A percentile compares a stretch with the other conserved stretches of the same genome.
Conservation (phyloP, 306 rosid genomes). For the Casuarina equisetifolia region DNA sequence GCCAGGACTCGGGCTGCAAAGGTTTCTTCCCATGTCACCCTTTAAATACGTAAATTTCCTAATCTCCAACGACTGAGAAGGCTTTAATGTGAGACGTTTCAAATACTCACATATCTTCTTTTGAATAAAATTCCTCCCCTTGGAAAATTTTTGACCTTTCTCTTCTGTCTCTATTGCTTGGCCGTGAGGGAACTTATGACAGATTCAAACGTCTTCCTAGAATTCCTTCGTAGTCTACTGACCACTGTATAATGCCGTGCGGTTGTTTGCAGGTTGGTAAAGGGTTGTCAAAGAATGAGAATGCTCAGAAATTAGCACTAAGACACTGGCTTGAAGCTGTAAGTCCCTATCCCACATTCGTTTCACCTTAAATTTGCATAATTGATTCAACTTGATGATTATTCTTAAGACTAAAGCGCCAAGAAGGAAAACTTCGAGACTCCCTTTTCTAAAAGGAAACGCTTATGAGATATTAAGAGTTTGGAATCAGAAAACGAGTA, state of each 20-base stretch:
- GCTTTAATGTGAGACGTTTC: slow-evolving; percentile 6
- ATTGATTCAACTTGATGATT: too few species aligned
- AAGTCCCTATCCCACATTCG: slow-evolving; percentile 34
- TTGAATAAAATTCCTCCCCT: background rate
- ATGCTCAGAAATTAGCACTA: slow-evolving; percentile 71
- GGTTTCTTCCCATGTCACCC: slow-evolving; percentile 38
- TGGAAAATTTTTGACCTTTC: slow-evolving; percentile 9
- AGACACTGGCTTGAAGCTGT: slow-evolving; percentile 97
- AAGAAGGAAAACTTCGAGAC: too few species aligned
- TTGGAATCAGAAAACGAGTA: too few species aligned
- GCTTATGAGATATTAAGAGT: too few species aligned
- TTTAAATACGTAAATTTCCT: slow-evolving; percentile 14
- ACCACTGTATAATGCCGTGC: background rate
- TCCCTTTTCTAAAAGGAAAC: too few species aligned
- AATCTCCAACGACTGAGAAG: background rate
- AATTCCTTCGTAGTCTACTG: background rate
- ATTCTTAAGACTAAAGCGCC: too few species aligned
- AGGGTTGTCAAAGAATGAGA: slow-evolving; percentile 79
- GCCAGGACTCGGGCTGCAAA: slow-evolving; percentile 82
- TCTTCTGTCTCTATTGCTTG: slow-evolving; percentile 27
- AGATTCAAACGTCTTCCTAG: slow-evolving; percentile 34
- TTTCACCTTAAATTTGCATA: background rate
- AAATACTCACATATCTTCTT: background rate
- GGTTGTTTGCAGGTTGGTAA: slow-evolving; percentile 74
- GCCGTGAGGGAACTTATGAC: slow-evolving; percentile 32